Evolutionary conservation across 2,329 filamentous ascomycete species (phyloP).

Genomic region (Stachybotrys chartarum): DNA sequence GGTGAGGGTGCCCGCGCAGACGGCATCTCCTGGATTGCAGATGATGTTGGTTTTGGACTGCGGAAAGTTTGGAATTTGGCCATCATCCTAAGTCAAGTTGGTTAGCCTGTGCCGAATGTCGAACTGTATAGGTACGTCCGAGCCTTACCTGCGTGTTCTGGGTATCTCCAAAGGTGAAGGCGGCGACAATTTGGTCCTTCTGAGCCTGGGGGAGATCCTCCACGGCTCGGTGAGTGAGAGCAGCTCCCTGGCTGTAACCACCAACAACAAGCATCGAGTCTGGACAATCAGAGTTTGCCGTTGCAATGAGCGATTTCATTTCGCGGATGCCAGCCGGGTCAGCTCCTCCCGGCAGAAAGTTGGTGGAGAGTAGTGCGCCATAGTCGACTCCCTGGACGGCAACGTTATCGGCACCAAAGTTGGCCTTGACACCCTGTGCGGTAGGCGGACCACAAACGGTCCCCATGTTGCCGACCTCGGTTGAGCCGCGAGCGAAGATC

Average conservation of each 20-base stretch:
- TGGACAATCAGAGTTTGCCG: constrained; percentile 28
- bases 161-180: constrained; percentile 19
- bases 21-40: constrained; percentile 30
- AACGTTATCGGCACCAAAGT: constrained; percentile 11
- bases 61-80: constrained; percentile 26
- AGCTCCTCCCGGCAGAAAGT: constrained; percentile 22
- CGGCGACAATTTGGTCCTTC: constrained; percentile 14
- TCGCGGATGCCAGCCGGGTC: constrained; percentile 20
- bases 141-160: constrained; percentile 8
- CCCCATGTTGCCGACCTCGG: constrained; percentile 6
- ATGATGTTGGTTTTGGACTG: constrained; percentile 29
- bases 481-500: constrained; percentile 16
- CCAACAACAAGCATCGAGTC: constrained; percentile 26
- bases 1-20: constrained; percentile 26
- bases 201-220: constrained; percentile 13
- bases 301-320: constrained; percentile 24
- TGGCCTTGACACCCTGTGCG: constrained; percentile 8
- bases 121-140: background rate
- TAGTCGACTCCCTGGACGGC: constrained; percentile 25
- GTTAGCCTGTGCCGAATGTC: background rate
- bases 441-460: constrained; percentile 9
- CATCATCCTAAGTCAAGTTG: constrained; percentile 19
- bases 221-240: constrained; percentile 17
- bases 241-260: constrained; percentile 30
- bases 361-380: constrained; percentile 21